Base-by-base conservation (phyloP, 441 rosid genomes). In the Biscutella auriculata region DNA sequence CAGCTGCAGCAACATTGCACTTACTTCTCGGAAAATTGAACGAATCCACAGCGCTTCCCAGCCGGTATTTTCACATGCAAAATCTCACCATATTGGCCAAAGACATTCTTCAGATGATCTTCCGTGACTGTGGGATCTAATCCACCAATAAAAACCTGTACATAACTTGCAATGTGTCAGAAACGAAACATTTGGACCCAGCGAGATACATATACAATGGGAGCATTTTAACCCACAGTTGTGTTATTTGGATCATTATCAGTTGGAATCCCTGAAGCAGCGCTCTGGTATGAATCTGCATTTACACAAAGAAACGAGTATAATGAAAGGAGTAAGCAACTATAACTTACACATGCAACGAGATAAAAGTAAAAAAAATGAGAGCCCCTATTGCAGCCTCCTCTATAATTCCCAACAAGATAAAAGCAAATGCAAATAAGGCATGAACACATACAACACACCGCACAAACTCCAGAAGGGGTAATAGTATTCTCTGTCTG, bases 11-110 rank as follows among this genome's bases (percentile, higher is more conserved):
- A 65, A 25, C 1, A 19, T 4, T 19, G 40, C 42, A 39, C 70
- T 64, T 76, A 83, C 98, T 92, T 84, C 73, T 84, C 89, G 30
- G 86, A 78, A 69, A 83, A 88, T 37, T 93, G 97, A 77, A 93
- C 95, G 59, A 92, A 92, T 21, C 97, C 98, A 74, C 97, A 92
- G 28, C 95, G 84, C 63, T 92, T 92, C 54, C 90, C 93, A 0
- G 76, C 71, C 5, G 97, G 95, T 66, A 93, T 93, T 73, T 93
- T 93, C 58, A 93, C 98, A 68, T 89, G 97, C 15, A 76, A 63
- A 68, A 93, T 62, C 60, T 86, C 87, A 6, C 98, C 98, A 39
- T 71, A 88, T 57, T 73, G 95, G 55, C 95, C 56, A 67, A 93
- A 93, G 21, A 84, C 80, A 48, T 73, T 82, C 73, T 87, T 86